A percentile compares a stretch with the other conserved stretches of the same genome.
Conservation (phyloP, 352 stramenopile species). For the Phytophthora pistaciae region DNA sequence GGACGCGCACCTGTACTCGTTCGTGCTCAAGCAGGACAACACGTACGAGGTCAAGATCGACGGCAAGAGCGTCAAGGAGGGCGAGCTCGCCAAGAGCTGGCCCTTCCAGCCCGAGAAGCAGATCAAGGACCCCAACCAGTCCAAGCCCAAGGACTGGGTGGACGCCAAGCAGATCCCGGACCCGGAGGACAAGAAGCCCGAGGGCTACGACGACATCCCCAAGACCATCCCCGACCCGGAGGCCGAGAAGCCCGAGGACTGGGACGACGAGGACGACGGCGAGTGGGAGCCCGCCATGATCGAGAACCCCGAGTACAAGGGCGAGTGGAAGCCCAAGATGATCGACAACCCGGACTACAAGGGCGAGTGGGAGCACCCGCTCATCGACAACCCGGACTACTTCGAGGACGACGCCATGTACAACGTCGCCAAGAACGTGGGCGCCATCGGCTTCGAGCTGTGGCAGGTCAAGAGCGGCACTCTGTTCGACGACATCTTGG, state of each 20-base stretch:
- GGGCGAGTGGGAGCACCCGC: slow-evolving; percentile 96
- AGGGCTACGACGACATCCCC: slow-evolving; percentile 99
- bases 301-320: slow-evolving; percentile 98
- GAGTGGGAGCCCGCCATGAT: slow-evolving; percentile 97
- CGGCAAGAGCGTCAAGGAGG: slow-evolving; percentile 94
- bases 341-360: slow-evolving; percentile 99
- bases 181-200: slow-evolving; percentile 96
- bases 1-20: slow-evolving; percentile 98
- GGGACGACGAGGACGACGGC: slow-evolving; percentile 99
- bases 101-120: slow-evolving; percentile 96
- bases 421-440: slow-evolving; percentile 96
- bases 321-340: slow-evolving; percentile 98
- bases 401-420: slow-evolving; percentile 95
- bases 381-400: slow-evolving; percentile 98
- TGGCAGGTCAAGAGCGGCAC: slow-evolving; percentile 99
- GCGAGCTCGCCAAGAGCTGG: slow-evolving; percentile 95
- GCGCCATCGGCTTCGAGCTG: slow-evolving; percentile 98
- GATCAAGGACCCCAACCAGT: slow-evolving; percentile 97
- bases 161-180: slow-evolving; percentile 97
- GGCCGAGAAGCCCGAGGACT: slow-evolving; percentile 98
- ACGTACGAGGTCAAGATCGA: slow-evolving; percentile 98
- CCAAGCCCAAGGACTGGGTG: slow-evolving; percentile 99
- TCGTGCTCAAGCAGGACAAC: slow-evolving; percentile 97
- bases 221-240: slow-evolving; percentile 97
- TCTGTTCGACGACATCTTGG: slow-evolving; percentile 99